Base-by-base conservation (phyloP, 805 yeast species). In the Candida montana region DNA sequence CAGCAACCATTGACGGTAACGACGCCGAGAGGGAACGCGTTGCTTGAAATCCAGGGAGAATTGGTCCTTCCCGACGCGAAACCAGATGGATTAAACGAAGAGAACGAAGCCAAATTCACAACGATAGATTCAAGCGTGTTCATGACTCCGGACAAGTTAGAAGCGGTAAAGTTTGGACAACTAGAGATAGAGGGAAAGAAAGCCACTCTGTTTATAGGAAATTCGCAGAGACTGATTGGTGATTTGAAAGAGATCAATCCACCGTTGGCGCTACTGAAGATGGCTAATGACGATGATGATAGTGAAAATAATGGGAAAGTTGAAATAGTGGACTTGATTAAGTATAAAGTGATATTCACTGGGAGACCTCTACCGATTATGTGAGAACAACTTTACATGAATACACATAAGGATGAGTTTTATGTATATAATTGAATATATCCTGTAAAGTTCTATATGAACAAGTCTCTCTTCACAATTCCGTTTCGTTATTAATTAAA, bases 341-440 rank as follows among this genome's bases (percentile, higher is more conserved):
- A 62, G 26, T 69, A 73, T 46, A 82, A 81, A 53, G 59, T 83
- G 16, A 68, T 81, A 8, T 85, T 85, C 55, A 74, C 69, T 37
- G 74, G 75, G 31, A 68, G 95, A 47, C 93, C 95, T 0, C 64
- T 85, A 38, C 95, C 95, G 5, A 79, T 83, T 37, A 83, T 83
- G 90, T 82, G 57, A 66, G 8, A n/a, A n/a, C n/a, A n/a, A n/a
- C n/a, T n/a, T n/a, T n/a, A n/a, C n/a, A n/a, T n/a, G n/a, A n/a
- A n/a, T n/a, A n/a, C n/a, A n/a, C n/a, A n/a, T n/a, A n/a, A n/a
- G n/a, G n/a, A n/a, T n/a, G n/a, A n/a, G n/a, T n/a, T n/a, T n/a
- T n/a, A n/a, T n/a, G n/a, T n/a, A n/a, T n/a, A n/a, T n/a, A n/a
- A n/a, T n/a, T n/a, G n/a, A n/a, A n/a, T n/a, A n/a, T n/a, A n/a